Evolutionary conservation across 805 yeast species (phyloP).

Genomic region (Lipomyces lipofer): DNA sequence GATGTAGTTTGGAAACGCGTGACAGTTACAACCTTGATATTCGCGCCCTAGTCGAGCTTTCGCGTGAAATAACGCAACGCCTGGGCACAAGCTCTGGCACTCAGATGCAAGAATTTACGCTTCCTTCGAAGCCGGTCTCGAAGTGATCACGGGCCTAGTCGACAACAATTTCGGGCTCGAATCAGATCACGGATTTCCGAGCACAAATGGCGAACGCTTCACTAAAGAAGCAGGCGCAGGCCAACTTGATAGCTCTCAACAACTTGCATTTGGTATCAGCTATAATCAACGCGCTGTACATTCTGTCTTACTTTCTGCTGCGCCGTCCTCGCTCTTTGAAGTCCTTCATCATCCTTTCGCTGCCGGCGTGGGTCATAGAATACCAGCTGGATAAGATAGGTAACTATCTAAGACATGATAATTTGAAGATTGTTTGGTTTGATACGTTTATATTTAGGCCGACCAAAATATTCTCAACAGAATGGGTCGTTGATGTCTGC

Average conservation of each 20-base stretch:
- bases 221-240: conserved; percentile 43
- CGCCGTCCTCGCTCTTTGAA: conserved; percentile 50
- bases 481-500: conserved; percentile 51
- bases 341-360: conserved; percentile 46
- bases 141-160: too few species aligned
- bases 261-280: conserved; percentile 42
- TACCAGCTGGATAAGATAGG: conserved; percentile 57
- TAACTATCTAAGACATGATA: not conserved
- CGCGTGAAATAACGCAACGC: too few species aligned
- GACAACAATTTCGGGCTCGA: too few species aligned
- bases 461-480: conserved; percentile 53
- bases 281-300: conserved; percentile 44
- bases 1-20: too few species aligned
- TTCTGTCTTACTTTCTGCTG: conserved; percentile 44
- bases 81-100: too few species aligned
- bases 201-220: conserved; percentile 48
- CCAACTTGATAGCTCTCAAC: conserved; percentile 40
- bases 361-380: conserved; percentile 50
- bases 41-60: too few species aligned
- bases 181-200: too few species aligned
- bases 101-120: too few species aligned
- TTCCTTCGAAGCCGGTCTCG: not conserved
- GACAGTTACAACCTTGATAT: too few species aligned
- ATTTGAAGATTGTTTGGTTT: not conserved
- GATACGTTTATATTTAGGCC: conserved; percentile 38